Evolutionary conservation across 306 rosid species (phyloP), one percentile per base, ranked within the genome.

Genomic region (Vigna unguiculata): DNA sequence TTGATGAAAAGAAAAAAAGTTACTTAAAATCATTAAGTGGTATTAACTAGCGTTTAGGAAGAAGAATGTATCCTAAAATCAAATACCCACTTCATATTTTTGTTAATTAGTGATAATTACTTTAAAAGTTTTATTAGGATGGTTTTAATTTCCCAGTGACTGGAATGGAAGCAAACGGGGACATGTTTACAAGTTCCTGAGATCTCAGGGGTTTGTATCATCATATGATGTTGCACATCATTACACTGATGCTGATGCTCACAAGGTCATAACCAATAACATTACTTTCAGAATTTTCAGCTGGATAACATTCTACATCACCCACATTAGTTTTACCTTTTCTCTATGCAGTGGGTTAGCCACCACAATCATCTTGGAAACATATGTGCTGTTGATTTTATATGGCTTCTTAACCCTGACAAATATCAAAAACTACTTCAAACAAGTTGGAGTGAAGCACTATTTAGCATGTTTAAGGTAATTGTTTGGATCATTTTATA

Each of bases 141-240:
- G 17, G 13, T 59, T 59, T 71, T 9, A n/a, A 60, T 71, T 71
- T 70, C 6, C 54, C 78, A 93, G 98, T 71, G 98, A 93, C 71
- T 93, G 98, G 97, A 93, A 93, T 20, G 97, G 98, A 87, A 90
- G 97, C 86, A 93, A 93, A 83, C 78, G 92, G 4, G 98, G 98
- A 48, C 91, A 93, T 83, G 90, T 93, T 70, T 93, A 93, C 88
- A 79, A 83, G 83, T 93, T 93, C 83, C 88, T 93, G 71, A 84
- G 98, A 75, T 90, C 98, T 22, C 98, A 86, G 51, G 97, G 97
- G 32, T 93, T 93, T 77, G 90, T 80, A 30, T 93, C 98, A 19
- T 90, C 98, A n/a, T 93, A 91, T 79, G 98, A 93, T 77, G 88
- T 87, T 2, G 97, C 98, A 36, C 97, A 93, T 82, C 97, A 83